A percentile compares a stretch with the other conserved stretches of the same genome.
phyloP scores from a whole-genome alignment of 805 yeast genomes.

The Metahyphopichia silvanorum region DNA sequence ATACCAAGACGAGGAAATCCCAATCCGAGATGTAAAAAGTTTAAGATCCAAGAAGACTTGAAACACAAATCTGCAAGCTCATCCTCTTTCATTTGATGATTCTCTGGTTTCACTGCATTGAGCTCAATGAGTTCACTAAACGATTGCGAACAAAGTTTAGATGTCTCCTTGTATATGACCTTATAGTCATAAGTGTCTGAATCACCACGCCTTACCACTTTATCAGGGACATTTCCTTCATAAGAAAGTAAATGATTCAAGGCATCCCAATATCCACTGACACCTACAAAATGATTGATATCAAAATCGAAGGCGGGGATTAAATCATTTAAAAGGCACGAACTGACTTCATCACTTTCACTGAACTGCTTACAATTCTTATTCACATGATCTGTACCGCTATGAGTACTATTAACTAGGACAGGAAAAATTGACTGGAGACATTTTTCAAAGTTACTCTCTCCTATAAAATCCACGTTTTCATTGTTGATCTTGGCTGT shows the following conservation, averaged over 20 bases:
- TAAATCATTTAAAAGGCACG: constrained; percentile 51
- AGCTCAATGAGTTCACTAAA: constrained; percentile 34
- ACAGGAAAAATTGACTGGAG: constrained; percentile 45
- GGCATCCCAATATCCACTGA: constrained; percentile 67
- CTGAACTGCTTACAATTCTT: constrained; percentile 25
- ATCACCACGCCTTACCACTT: constrained; percentile 2
- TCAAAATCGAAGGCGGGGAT: constrained; percentile 58
- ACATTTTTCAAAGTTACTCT: constrained; percentile 51
- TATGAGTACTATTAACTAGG: constrained; percentile 30
- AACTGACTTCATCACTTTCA: constrained; percentile 29
- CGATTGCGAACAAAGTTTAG: constrained; percentile 44
- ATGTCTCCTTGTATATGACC: constrained; percentile 41
- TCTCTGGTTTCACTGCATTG: constrained; percentile 22
- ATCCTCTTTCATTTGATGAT: constrained; percentile 32
- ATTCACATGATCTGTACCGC: constrained; percentile 15
- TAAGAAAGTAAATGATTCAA: constrained; percentile 43
- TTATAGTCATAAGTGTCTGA: constrained; percentile 41
- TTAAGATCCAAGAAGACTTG: constrained; percentile 57
- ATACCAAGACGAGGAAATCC: constrained; percentile 55
- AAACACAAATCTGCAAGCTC: constrained; percentile 57
- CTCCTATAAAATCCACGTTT: constrained; percentile 45
- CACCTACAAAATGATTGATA: constrained; percentile 56
- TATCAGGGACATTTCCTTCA: constrained; percentile 12
- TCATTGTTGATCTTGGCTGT: constrained; percentile 19
- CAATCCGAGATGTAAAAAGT: constrained; percentile 55